Evolutionary conservation across 805 yeast genomes (phyloP).

Genomic region (Zygosaccharomyces gambellarensis): DNA sequence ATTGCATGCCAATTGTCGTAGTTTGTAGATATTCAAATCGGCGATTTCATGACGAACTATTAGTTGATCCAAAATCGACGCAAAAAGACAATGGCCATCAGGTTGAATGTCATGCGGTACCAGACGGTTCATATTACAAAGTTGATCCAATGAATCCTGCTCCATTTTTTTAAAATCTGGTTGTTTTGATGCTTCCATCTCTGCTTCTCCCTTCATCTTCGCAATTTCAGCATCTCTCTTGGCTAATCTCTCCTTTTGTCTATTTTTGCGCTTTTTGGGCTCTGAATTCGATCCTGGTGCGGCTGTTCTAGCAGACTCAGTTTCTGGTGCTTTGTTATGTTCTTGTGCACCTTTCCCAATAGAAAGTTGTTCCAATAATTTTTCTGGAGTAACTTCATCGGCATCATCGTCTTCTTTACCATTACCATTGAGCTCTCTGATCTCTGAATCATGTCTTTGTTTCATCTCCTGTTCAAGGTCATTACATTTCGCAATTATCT

Average conservation of each 20-base stretch:
- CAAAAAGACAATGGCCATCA: constrained; percentile 92
- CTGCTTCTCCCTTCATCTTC: constrained; percentile 60
- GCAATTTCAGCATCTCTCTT: constrained; percentile 67
- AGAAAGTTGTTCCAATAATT: constrained; percentile 55
- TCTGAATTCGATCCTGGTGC: constrained; percentile 8
- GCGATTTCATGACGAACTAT: constrained; percentile 40
- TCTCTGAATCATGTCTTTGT: constrained; percentile 50
- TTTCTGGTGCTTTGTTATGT: constrained; percentile 11
- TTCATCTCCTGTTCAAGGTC: constrained; percentile 55
- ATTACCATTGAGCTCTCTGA: constrained; percentile 26
- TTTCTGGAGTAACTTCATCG: constrained; percentile 56
- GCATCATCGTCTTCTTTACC: constrained; percentile 18
- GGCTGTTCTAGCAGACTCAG: constrained; percentile 2
- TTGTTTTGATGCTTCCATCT: constrained; percentile 56
- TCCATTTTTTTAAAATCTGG: constrained; percentile 73
- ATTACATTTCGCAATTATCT: constrained; percentile 54
- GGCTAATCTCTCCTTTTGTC: constrained; percentile 81
- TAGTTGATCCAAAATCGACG: constrained; percentile 79
- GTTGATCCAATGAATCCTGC: constrained; percentile 53
- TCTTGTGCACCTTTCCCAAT: constrained; percentile 34
- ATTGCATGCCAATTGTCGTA: constrained; percentile 61
- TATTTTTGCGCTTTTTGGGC: constrained; percentile 50
- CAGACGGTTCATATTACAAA: constrained; percentile 49
- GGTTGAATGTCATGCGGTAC: constrained; percentile 68
- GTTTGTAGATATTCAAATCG: constrained; percentile 34